Conservation (phyloP, 2,329 filamentous ascomycete species). For the Xylariomycetidae sp. region DNA sequence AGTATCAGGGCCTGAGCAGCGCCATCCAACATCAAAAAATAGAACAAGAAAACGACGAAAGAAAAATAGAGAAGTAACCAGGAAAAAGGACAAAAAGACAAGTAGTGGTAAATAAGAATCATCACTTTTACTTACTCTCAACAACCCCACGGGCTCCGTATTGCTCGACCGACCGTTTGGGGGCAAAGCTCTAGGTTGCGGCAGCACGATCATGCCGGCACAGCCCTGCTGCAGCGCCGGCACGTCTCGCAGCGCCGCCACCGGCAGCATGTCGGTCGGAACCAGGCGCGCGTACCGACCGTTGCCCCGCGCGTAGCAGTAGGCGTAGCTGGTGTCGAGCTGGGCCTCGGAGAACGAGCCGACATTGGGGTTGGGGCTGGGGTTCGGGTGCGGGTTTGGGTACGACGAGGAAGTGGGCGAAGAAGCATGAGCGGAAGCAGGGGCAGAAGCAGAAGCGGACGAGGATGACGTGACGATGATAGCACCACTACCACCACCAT, state of each 20-base stretch:
- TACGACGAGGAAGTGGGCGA: neutral
- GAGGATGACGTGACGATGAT: too few species aligned
- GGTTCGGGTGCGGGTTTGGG: too few species aligned
- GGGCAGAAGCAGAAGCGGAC: neutral
- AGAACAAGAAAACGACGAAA: neutral
- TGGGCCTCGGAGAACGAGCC: constrained; percentile 16
- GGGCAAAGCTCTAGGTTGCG: constrained; percentile 33
- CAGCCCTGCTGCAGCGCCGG: constrained; percentile 34
- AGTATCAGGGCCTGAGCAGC: too few species aligned
- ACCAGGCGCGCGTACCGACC: constrained; percentile 51
- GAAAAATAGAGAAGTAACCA: constrained; percentile 2
- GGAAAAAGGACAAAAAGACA: constrained; percentile 1
- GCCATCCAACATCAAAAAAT: constrained; percentile 1
- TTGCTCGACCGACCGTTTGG: constrained; percentile 35
- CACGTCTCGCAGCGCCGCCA: constrained; percentile 42
- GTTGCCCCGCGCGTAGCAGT: constrained; percentile 49
- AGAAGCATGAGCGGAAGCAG: neutral
- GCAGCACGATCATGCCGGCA: constrained; percentile 43
- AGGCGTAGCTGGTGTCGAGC: constrained; percentile 35
- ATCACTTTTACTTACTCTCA: constrained; percentile 35
- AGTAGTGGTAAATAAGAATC: too few species aligned
- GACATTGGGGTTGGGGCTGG: too few species aligned
- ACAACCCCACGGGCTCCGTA: constrained; percentile 26
- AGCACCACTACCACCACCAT: too few species aligned
- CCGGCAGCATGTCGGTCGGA: constrained; percentile 49